Percentiles rank a stretch among this genome's conserved stretches.
Conservation (phyloP, 2,329 filamentous ascomycete genomes). For the Colletotrichum nymphaeae region DNA sequence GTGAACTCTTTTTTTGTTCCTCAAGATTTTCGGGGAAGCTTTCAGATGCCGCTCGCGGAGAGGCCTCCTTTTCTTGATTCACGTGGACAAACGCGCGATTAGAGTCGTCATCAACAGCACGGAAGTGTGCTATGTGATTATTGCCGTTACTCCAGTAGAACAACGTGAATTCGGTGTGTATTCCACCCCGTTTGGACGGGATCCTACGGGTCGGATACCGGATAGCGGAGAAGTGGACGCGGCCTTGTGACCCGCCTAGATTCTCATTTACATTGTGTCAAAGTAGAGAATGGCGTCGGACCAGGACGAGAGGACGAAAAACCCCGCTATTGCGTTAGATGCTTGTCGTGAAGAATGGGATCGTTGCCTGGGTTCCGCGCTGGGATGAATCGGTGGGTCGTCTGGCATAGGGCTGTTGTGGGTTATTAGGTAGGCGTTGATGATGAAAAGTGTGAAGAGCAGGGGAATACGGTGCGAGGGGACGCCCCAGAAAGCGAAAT, state of each 20-base stretch:
- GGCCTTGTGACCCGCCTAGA: conserved; percentile 52
- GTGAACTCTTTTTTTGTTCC: too few species aligned
- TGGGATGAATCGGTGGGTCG: not conserved
- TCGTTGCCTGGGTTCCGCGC: conserved; percentile 38
- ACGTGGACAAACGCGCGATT: too few species aligned
- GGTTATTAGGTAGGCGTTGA: conserved; percentile 12
- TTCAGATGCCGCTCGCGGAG: too few species aligned
- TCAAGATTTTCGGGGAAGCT: too few species aligned
- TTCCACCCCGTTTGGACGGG: too few species aligned
- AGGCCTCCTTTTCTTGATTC: too few species aligned
- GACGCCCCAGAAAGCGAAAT: not conserved
- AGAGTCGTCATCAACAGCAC: too few species aligned
- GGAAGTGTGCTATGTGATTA: too few species aligned
- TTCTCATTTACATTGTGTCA: conserved; percentile 53
- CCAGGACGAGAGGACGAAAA: conserved; percentile 69
- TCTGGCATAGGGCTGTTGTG: conserved; percentile 2
- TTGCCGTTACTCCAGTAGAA: too few species aligned
- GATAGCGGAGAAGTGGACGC: conserved; percentile 70
- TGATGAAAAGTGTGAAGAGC: conserved; percentile 12
- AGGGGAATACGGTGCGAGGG: not conserved
- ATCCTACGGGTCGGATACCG: too few species aligned
- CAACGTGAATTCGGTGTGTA: too few species aligned
- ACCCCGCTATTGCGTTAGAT: conserved; percentile 73
- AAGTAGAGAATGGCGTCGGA: conserved; percentile 61
- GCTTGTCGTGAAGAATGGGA: conserved; percentile 71